Base-by-base conservation (phyloP, 2,329 filamentous ascomycete genomes). In the Colletotrichum shisoi region DNA sequence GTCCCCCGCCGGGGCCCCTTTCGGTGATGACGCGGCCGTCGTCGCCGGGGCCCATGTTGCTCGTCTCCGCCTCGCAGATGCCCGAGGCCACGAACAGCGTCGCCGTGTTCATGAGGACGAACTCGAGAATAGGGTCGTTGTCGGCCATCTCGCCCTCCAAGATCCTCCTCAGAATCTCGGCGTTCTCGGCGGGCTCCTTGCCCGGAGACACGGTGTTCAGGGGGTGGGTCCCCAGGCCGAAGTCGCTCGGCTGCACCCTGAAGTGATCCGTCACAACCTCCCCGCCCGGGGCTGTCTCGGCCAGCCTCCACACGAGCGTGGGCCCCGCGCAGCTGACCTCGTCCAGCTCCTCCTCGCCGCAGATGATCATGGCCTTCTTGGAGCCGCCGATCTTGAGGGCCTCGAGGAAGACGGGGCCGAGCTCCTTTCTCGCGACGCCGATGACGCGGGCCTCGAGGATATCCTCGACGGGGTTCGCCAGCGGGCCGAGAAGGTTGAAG, bases 401-500 rank as follows among this genome's bases (percentile, higher is more conserved):
- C 72, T 97, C 91, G 2, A 92, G 92, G 76, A 97, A 99, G 9
- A 96, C 90, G 2, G 90, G 90, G 1, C 94, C 95, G 21, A 99
- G 88, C 72, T 93, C 91, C 74, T 90, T 87, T 69, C 95, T 88
- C 17, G 94, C 94, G 34, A 99, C 94, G 69, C 95, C 95, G n/a
- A 99, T 87, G 66, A 99, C 87, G 37, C 95, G 89, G 13, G 94
- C 93, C 80, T 99, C 95, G 67, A 99, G 87, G 42, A 87, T 78
- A 72, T 89, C 87, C 74, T 97, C 92, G 19, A 96, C 86, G 0
- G 95, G 95, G 78, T 98, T 98, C 52, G 93, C 91, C 34, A 99
- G 83, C 0, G 95, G 95, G 0, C 95, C 95, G 57, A 99, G 86
- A 17, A 99, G 87, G 79, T 99, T 99, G 87, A 99, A 99, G 72